These are phyloP conservation scores for Metschnikowia baotianmanensis DNA, from an alignment of 805 yeast species.

Conservation along the genomic window DNA sequence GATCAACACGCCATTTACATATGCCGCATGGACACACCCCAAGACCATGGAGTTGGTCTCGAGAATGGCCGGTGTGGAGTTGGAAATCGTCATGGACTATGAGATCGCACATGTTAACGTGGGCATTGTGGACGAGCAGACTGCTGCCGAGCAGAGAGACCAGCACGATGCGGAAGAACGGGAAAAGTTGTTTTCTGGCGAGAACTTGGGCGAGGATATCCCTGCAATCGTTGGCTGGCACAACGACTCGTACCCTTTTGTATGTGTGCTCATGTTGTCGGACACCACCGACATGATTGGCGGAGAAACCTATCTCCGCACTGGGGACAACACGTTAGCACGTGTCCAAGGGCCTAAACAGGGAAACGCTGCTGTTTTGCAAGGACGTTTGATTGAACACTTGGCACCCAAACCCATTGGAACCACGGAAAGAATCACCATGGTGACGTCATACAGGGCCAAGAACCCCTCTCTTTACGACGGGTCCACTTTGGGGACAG, in stretches of 20 bases:
- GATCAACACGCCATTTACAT: slow-evolving; percentile 47
- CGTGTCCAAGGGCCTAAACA: slow-evolving; percentile 18
- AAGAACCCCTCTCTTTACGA: slow-evolving; percentile 29
- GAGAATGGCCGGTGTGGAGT: slow-evolving; percentile 58
- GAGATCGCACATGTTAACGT: slow-evolving; percentile 55
- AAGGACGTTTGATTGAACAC: slow-evolving; percentile 21
- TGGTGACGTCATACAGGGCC: slow-evolving; percentile 42
- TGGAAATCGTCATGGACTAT: slow-evolving; percentile 54
- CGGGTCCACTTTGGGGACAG: slow-evolving; percentile 33
- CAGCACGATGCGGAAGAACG: slow-evolving; percentile 10
- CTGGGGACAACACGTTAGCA: slow-evolving; percentile 30
- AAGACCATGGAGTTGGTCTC: slow-evolving; percentile 51
- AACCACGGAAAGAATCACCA: slow-evolving; percentile 37
- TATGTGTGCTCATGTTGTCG: slow-evolving; percentile 60
- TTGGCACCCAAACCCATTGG: slow-evolving; percentile 31
- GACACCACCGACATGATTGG: slow-evolving; percentile 60
- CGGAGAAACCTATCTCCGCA: slow-evolving; percentile 56
- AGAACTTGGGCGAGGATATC: slow-evolving; percentile 34
- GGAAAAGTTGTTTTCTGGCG: slow-evolving; percentile 12
- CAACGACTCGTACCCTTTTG: slow-evolving; percentile 61
- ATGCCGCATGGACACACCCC: slow-evolving; percentile 60
- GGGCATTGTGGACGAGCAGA: slow-evolving; percentile 40
- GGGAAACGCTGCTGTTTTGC: slow-evolving; percentile 21
- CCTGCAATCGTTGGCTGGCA: slow-evolving; percentile 66
- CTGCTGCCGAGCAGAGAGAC: slow-evolving; percentile 30